Conservation (phyloP, 805 yeast species). For the Torulaspora gathmanii region DNA sequence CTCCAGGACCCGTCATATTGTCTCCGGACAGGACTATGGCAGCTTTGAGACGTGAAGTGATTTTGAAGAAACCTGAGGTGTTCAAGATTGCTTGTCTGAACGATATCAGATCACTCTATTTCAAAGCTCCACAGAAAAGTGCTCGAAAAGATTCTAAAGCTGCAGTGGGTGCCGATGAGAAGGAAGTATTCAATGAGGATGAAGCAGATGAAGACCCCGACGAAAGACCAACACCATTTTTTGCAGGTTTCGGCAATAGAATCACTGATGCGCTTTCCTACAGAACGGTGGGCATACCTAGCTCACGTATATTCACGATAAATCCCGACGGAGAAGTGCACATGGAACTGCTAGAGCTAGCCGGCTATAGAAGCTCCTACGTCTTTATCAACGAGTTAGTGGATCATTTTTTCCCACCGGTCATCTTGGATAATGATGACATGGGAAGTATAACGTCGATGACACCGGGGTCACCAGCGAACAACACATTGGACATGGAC, state of each 20-base stretch:
- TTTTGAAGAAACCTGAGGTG: slow-evolving; percentile 93
- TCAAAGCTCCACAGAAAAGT: slow-evolving; percentile 15
- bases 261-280: slow-evolving; percentile 96
- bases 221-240: slow-evolving; percentile 71
- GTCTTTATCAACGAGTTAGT: slow-evolving; percentile 88
- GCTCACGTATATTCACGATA: slow-evolving; percentile 90
- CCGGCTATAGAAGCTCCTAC: slow-evolving; percentile 87
- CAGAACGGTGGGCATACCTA: slow-evolving; percentile 88
- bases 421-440: slow-evolving; percentile 35
- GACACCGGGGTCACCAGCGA: slow-evolving; percentile 33
- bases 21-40: slow-evolving; percentile 97
- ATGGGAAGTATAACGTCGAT: slow-evolving; percentile 30
- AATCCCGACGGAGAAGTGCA: slow-evolving; percentile 96
- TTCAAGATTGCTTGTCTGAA: slow-evolving; percentile 95
- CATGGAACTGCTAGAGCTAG: slow-evolving; percentile 90
- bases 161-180: background rate
- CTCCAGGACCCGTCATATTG: slow-evolving; percentile 87
- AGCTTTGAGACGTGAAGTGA: slow-evolving; percentile 86
- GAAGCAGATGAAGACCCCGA: slow-evolving; percentile 22
- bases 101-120: slow-evolving; percentile 72
- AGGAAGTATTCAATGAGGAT: slow-evolving; percentile 10
- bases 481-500: slow-evolving; percentile 19
- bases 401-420: slow-evolving; percentile 96
- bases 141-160: slow-evolving; percentile 3
- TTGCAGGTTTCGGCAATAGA: slow-evolving; percentile 95